Evolutionary conservation across 2,329 filamentous ascomycete genomes (phyloP), one percentile per base, ranked within the genome.

Genomic region (Fusarium proliferatum): DNA sequence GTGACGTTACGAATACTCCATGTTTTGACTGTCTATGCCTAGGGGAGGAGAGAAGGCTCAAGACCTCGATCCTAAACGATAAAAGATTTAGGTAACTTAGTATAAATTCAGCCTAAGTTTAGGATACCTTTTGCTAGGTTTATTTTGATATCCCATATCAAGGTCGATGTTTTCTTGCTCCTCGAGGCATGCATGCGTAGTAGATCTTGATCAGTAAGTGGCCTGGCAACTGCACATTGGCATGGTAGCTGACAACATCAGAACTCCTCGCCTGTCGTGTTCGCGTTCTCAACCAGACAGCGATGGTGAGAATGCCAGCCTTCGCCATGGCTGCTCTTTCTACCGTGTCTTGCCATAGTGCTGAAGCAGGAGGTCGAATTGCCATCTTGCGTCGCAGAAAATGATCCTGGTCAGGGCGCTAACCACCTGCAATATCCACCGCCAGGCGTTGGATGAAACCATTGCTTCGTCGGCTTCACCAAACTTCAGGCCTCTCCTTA

Each of bases 361-460:
- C 4, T 53, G 34, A 13, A 39, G 9, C 13, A n/a, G 15, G 8
- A 39, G 13, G 51, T 28, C 34, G 19, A 19, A 39, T 26, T 28
- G 13, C 4, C 6, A 1, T 53, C n/a, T 4, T 11, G 9, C 51
- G 23, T 53, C 23, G 34, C 34, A 28, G 23, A 53, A 53, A 28
- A 42, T 43, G 52, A 56, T 19, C 52, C 52, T 43, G 38, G 36
- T 56, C 26, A 43, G 26, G 26, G 26, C 52, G 38, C 52, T 56
- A 43, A 26, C 39, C 30, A 19, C 12, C 21, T 16, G 8, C 21
- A 17, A 48, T 23, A 56, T 34, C 39, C 39, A 58, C 41, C 55
- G 23, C 12, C 53, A 23, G 19, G 19, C 2, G 16, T 3, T 36
- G 16, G n/a, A 52, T 52, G 55, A 36, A 48, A 34, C 30, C 16